Evolutionary conservation across 805 yeast genomes (phyloP).

Genomic region (Candida caryicola): DNA sequence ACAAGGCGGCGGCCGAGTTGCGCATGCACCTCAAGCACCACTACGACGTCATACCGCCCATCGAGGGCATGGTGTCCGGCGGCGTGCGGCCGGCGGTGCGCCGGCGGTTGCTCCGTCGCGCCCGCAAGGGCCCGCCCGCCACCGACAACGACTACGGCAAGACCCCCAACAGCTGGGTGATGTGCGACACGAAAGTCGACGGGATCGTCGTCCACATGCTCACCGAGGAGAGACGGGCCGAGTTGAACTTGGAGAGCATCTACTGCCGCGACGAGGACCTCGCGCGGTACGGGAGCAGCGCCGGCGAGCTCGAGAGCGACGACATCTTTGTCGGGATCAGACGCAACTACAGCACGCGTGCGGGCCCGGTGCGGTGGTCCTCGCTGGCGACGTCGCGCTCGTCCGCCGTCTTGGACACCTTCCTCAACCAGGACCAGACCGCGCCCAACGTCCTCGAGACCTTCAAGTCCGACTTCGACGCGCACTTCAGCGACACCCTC

Average conservation of each 20-base stretch:
- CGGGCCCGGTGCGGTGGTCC: neutral
- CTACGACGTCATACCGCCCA: conserved; percentile 38
- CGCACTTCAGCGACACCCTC: conserved; percentile 4
- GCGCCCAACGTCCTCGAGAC: neutral
- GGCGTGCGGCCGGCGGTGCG: conserved; percentile 43
- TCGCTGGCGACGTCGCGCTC: neutral
- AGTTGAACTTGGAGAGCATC: conserved; percentile 66
- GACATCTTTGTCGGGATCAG: conserved; percentile 23
- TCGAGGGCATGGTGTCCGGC: conserved; percentile 71
- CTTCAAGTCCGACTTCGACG: conserved; percentile 14
- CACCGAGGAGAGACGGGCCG: conserved; percentile 64
- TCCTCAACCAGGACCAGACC: neutral
- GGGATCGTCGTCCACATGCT: conserved; percentile 69
- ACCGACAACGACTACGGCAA: conserved; percentile 57
- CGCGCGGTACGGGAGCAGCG: conserved; percentile 13
- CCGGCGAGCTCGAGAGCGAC: conserved; percentile 16
- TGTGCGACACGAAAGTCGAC: conserved; percentile 65
- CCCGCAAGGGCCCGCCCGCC: conserved; percentile 51
- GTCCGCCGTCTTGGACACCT: neutral
- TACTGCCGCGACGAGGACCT: conserved; percentile 52
- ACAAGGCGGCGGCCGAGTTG: conserved; percentile 63
- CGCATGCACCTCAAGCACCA: conserved; percentile 54
- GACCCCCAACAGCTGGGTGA: conserved; percentile 74
- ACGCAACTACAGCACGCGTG: conserved; percentile 9
- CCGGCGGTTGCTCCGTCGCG: conserved; percentile 46